These are phyloP conservation scores for Rubus idaeus DNA, from an alignment of 306 rosid species.

Conservation along the genomic window DNA sequence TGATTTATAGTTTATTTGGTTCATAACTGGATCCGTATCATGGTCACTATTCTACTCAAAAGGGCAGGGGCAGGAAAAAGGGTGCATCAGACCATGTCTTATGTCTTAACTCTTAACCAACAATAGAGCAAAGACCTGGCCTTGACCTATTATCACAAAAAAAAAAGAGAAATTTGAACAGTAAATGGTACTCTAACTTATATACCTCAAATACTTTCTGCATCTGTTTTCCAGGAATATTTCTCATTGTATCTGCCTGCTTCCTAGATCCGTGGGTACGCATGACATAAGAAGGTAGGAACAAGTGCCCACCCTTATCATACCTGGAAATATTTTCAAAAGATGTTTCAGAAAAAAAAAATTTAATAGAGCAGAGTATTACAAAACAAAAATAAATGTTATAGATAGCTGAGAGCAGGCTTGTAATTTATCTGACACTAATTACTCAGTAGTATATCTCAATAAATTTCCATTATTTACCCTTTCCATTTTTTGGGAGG, in stretches of 20 bases:
- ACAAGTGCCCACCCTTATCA: slow-evolving; percentile 88
- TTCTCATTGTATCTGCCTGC: slow-evolving; percentile 70
- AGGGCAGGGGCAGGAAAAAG: neutral
- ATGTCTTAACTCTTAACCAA: neutral
- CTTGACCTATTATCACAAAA: neutral
- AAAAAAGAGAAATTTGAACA: neutral
- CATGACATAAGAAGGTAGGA: slow-evolving; percentile 84
- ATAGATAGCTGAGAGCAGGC: slow-evolving; percentile 2
- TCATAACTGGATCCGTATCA: neutral
- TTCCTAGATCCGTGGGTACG: slow-evolving; percentile 86
- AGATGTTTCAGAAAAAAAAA: neutral
- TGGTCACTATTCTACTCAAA: neutral
- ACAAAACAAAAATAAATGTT: neutral
- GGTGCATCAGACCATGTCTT: neutral
- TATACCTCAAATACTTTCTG: slow-evolving; percentile 74
- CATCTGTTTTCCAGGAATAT: slow-evolving; percentile 53
- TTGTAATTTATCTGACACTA: neutral
- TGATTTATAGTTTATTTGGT: neutral
- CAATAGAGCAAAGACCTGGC: neutral
- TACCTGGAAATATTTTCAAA: slow-evolving; percentile 44
- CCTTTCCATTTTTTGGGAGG: slow-evolving; percentile 92
- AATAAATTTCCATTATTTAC: slow-evolving; percentile 28
- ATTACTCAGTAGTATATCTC: neutral
- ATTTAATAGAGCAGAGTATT: neutral
- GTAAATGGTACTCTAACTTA: slow-evolving; percentile 15